Evolutionary conservation across 306 rosid species (phyloP).

Genomic region (Inga oerstediana): DNA sequence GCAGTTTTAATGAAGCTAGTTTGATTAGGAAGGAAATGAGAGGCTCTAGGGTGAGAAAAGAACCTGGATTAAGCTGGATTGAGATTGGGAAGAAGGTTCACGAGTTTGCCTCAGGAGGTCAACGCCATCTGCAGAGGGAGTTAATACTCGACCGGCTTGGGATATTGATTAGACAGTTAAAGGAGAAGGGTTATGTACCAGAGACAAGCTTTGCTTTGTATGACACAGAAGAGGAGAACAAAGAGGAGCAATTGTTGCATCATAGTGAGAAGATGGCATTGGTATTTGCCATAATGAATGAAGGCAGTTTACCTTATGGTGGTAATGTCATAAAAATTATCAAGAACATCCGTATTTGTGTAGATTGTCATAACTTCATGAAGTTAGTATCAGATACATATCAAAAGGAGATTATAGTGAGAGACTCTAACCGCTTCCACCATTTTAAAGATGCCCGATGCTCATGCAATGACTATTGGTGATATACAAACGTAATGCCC

Average conservation of each 20-base stretch:
- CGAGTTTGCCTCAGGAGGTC: slow-evolving; percentile 84
- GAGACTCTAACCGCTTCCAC: slow-evolving; percentile 94
- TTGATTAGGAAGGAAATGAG: slow-evolving; percentile 73
- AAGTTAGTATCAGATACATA: slow-evolving; percentile 66
- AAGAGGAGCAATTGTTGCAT: slow-evolving; percentile 73
- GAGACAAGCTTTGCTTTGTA: slow-evolving; percentile 66
- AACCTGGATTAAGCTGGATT: slow-evolving; percentile 92
- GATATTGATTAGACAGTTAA: slow-evolving; percentile 62
- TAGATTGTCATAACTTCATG: slow-evolving; percentile 92
- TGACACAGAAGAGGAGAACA: slow-evolving; percentile 79
- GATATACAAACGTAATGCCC: slow-evolving; percentile 26
- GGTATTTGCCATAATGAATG: slow-evolving; percentile 68
- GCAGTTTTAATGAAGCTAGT: slow-evolving; percentile 69
- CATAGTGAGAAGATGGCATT: slow-evolving; percentile 94
- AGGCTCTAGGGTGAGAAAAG: slow-evolving; percentile 71
- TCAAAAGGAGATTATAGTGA: slow-evolving; percentile 71
- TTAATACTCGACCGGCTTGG: slow-evolving; percentile 55
- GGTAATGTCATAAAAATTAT: slow-evolving; percentile 62
- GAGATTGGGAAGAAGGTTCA: slow-evolving; percentile 73
- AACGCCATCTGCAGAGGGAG: slow-evolving; percentile 52
- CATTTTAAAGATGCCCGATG: slow-evolving; percentile 69
- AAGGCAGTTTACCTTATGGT: slow-evolving; percentile 41
- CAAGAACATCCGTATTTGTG: slow-evolving; percentile 91
- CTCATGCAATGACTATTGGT: slow-evolving; percentile 89
- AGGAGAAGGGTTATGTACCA: slow-evolving; percentile 81